Evolutionary conservation across 768 basidiomycete genomes (phyloP).

Genomic region (Serendipita vermifera): DNA sequence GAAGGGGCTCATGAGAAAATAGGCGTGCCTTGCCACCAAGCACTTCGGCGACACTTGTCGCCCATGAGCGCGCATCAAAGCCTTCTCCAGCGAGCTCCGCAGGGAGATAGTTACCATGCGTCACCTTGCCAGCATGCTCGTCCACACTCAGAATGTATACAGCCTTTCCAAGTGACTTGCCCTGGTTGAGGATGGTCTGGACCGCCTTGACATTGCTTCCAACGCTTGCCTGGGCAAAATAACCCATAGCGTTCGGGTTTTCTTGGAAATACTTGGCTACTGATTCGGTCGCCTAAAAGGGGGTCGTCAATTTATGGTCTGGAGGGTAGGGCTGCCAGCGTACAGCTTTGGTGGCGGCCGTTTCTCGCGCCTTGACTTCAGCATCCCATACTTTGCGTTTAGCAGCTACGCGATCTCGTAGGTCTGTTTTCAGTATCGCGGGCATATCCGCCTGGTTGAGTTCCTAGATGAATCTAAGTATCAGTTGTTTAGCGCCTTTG

Average conservation of each 20-base stretch:
- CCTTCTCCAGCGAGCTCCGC: slow-evolving; percentile 44
- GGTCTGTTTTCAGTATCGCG: slow-evolving; percentile 60
- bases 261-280: slow-evolving; percentile 64
- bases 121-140: slow-evolving; percentile 53
- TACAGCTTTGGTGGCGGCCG: slow-evolving; percentile 64
- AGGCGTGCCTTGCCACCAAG: slow-evolving; percentile 76
- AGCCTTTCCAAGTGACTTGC: slow-evolving; percentile 70
- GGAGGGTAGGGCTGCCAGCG: slow-evolving; percentile 15
- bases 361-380: slow-evolving; percentile 68
- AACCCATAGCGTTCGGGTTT: slow-evolving; percentile 55
- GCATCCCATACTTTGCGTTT: slow-evolving; percentile 79
- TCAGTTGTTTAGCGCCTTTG: not conserved
- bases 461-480: slow-evolving; percentile 40
- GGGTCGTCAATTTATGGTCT: not conserved
- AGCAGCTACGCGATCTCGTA: slow-evolving; percentile 57
- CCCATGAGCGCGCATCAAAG: slow-evolving; percentile 83
- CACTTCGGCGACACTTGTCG: slow-evolving; percentile 57
- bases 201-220: slow-evolving; percentile 81
- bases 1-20: not conserved
- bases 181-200: slow-evolving; percentile 59
- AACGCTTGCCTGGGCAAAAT: slow-evolving; percentile 57
- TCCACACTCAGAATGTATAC: slow-evolving; percentile 84
- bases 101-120: slow-evolving; percentile 76
- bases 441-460: slow-evolving; percentile 84
- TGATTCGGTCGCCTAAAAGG: slow-evolving; percentile 49